Conservation (phyloP, 495 filamentous ascomycete species). For the Tuber calosporum region DNA sequence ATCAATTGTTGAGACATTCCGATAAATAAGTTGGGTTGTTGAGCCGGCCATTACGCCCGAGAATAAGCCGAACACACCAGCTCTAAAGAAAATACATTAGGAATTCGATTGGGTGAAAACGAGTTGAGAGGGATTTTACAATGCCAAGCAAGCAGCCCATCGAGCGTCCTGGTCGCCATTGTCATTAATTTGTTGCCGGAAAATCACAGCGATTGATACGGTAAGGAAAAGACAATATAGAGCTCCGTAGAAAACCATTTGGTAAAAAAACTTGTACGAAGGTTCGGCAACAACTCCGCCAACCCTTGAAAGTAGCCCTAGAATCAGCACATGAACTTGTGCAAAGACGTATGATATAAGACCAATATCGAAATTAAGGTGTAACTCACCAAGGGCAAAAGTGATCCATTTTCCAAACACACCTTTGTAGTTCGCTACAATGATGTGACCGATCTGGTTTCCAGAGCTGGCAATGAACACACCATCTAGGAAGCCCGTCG, state of each 20-base stretch:
- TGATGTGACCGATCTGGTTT: conserved; percentile 83
- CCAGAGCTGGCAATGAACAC: conserved; percentile 68
- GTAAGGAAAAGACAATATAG: conserved; percentile 61
- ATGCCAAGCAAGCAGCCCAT: conserved; percentile 27
- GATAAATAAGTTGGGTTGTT: conserved; percentile 58
- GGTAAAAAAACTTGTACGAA: conserved; percentile 82
- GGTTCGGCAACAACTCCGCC: conserved; percentile 81
- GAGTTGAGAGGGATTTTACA: conserved; percentile 5
- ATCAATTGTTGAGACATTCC: conserved; percentile 78
- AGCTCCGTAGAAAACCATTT: conserved; percentile 66
- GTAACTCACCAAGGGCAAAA: conserved; percentile 74
- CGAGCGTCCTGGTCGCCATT: conserved; percentile 25
- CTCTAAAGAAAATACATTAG: conserved; percentile 42
- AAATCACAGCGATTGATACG: conserved; percentile 53
- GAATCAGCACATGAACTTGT: background rate
- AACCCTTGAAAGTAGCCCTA: conserved; percentile 50
- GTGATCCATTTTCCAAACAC: conserved; percentile 84
- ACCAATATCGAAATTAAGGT: background rate
- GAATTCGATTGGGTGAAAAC: background rate
- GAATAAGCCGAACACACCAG: conserved; percentile 66
- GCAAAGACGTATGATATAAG: background rate
- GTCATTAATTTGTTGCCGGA: conserved; percentile 24
- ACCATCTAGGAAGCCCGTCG: conserved; percentile 75
- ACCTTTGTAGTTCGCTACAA: conserved; percentile 70
- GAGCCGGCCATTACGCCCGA: conserved; percentile 63